A percentile compares a stretch with the other conserved stretches of the same genome.
Evolutionary conservation across 169 alveolate genomes (phyloP).

Genomic region (Plasmodium vivax): DNA sequence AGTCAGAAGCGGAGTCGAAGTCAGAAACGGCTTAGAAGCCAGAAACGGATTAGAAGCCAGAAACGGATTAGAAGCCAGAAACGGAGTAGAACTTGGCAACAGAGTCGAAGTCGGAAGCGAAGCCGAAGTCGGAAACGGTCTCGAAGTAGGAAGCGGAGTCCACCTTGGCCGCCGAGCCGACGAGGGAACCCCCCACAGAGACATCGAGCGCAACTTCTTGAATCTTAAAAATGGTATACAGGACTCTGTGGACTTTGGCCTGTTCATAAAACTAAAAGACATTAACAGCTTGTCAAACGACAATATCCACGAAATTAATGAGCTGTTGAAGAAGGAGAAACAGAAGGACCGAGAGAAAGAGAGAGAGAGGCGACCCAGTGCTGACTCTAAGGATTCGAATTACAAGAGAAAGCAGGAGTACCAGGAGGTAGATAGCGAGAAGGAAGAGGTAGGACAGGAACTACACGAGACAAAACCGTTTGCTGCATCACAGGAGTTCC

Average conservation of each 20-base stretch:
- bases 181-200: not conserved
- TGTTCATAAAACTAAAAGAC: conserved; percentile 27
- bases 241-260: conserved; percentile 8
- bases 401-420: not conserved
- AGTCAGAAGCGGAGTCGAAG: not conserved
- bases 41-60: no score
- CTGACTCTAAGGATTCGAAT: not conserved
- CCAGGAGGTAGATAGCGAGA: not conserved
- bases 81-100: no score
- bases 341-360: not conserved
- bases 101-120: no score
- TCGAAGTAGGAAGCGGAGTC: not conserved
- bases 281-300: conserved; percentile 1
- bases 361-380: not conserved
- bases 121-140: not conserved
- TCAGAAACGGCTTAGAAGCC: no score
- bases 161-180: not conserved
- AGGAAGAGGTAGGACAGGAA: not conserved
- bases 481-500: not conserved
- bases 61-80: no score
- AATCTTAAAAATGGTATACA: conserved; percentile 20
- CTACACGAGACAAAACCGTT: not conserved
- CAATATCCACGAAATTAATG: conserved; percentile 12
- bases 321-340: conserved; percentile 17
- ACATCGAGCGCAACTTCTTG: not conserved